phyloP scores from a whole-genome alignment of 2,329 filamentous ascomycete species.

The Claviceps arundinis region DNA sequence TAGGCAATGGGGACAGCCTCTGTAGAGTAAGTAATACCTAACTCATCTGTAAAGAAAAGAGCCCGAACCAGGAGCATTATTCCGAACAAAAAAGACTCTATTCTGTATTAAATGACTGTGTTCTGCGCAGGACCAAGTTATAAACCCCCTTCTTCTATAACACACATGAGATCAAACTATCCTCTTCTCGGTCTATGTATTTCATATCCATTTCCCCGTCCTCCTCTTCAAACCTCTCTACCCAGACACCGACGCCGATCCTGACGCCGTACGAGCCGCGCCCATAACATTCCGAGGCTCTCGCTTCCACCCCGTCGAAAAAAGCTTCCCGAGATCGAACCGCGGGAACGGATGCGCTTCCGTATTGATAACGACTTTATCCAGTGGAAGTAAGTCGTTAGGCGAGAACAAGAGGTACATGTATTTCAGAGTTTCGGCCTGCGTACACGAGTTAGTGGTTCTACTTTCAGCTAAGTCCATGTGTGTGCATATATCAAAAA shows the following conservation, averaged over 20 bases:
- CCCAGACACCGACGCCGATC: background rate
- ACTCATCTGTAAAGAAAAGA: too few relatives aligned
- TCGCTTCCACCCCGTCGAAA: slow-evolving; percentile 70
- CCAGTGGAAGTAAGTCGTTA: slow-evolving; percentile 67
- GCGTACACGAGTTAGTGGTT: background rate
- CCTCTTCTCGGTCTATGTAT: too few relatives aligned
- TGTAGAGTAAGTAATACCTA: too few relatives aligned
- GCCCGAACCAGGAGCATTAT: too few relatives aligned
- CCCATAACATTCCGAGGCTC: slow-evolving; percentile 41
- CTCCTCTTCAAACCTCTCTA: background rate
- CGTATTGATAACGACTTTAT: slow-evolving; percentile 86
- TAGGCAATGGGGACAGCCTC: too few relatives aligned
- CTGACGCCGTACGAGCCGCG: background rate
- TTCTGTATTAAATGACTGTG: too few relatives aligned
- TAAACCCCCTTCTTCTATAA: too few relatives aligned
- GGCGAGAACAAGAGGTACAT: slow-evolving; percentile 90
- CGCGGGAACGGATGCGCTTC: slow-evolving; percentile 84
- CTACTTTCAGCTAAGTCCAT: background rate
- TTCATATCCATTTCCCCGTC: background rate
- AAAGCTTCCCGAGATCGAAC: slow-evolving; percentile 67
- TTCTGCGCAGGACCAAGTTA: too few relatives aligned
- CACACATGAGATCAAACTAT: too few relatives aligned
- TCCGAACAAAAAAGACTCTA: too few relatives aligned
- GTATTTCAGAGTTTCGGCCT: slow-evolving; percentile 96
- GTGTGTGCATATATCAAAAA: too few relatives aligned